Base-by-base conservation (phyloP, 179 eudicot species). In the Gypsophila paniculata region DNA sequence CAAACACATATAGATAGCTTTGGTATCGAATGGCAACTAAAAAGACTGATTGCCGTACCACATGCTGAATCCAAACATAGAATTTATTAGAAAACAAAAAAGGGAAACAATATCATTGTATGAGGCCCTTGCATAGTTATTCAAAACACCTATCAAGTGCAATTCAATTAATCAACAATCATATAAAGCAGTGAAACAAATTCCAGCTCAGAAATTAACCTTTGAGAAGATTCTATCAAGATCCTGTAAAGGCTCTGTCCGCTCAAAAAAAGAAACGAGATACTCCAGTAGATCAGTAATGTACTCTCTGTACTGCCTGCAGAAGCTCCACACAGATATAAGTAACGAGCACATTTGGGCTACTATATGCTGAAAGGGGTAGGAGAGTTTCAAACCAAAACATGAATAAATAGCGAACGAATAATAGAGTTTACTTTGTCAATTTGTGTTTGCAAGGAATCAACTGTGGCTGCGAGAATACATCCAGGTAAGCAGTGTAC, bases 181-280 rank as follows among this genome's bases (percentile, higher is more conserved):
- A 36, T 8, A 58, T 26, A 21, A 36, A 5, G 22, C 42, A n/a
- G n/a, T 17, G 26, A 70, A 62, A 52, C 14, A 61, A n/a, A n/a
- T 18, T 53, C 19, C 14, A 51, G 12, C 46, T 18, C 49, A 69
- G 58, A 66, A 7, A 55, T 61, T 54, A 69, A 92, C 99, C 99
- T 95, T 95, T 6, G 96, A 84, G 80, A 95, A 88, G 62, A 95
- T 88, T 83, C 96, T 88, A 48, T 90, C 97, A 57, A 95, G 87
- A 79, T 95, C 99, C 78, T 95, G 85, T 80, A 95, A 78, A 75
- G 99, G 99, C 76, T 95, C 99, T 34, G 93, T 90, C 72, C 96
- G 84, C 81, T 88, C 93, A 77, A 92, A 83, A 77, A 90, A 95
- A 52, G 85, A 81, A 60, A 87, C 76, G 42, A 95, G 84, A 82